Conservation (phyloP, 768 basidiomycete genomes). For the Pleurotus sapidus region DNA sequence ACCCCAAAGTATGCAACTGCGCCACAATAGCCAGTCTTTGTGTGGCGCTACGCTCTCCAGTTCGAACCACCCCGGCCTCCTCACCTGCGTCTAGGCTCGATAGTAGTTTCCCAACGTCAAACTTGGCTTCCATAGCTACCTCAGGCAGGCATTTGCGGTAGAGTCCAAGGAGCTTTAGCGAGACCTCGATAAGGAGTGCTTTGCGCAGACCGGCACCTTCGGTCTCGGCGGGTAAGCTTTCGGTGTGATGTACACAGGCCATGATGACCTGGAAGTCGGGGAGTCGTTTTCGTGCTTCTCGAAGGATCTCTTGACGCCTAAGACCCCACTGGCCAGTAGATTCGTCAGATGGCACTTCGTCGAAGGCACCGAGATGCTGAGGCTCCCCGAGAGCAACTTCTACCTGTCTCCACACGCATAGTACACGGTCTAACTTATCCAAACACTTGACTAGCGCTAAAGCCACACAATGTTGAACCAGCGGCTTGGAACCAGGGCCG, state of each 20-base stretch:
- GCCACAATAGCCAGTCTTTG: constrained; percentile 42
- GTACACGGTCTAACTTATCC: constrained; percentile 61
- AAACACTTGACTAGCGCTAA: constrained; percentile 75
- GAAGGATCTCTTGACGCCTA: constrained; percentile 64
- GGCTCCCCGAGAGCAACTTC: constrained; percentile 53
- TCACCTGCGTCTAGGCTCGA: constrained; percentile 6
- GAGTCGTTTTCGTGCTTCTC: constrained; percentile 69
- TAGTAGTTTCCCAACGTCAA: constrained; percentile 83
- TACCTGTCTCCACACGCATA: constrained; percentile 44
- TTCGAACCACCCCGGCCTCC: constrained; percentile 15
- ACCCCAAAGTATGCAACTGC: constrained; percentile 74
- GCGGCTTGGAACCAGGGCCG: constrained; percentile 36
- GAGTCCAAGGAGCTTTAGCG: constrained; percentile 79
- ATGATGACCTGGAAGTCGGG: constrained; percentile 89
- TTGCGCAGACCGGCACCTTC: constrained; percentile 26
- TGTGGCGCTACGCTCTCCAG: constrained; percentile 26
- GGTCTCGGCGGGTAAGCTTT: not conserved
- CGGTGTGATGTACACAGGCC: constrained; percentile 68
- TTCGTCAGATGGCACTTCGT: constrained; percentile 19
- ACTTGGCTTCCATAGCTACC: constrained; percentile 74
- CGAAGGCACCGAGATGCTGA: not conserved
- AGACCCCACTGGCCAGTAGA: constrained; percentile 72
- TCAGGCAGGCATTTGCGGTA: constrained; percentile 79
- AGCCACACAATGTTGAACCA: constrained; percentile 87
- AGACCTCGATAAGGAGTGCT: constrained; percentile 70